Conservation (phyloP, 441 rosid species). For the Cnidoscolus chayamansa region DNA sequence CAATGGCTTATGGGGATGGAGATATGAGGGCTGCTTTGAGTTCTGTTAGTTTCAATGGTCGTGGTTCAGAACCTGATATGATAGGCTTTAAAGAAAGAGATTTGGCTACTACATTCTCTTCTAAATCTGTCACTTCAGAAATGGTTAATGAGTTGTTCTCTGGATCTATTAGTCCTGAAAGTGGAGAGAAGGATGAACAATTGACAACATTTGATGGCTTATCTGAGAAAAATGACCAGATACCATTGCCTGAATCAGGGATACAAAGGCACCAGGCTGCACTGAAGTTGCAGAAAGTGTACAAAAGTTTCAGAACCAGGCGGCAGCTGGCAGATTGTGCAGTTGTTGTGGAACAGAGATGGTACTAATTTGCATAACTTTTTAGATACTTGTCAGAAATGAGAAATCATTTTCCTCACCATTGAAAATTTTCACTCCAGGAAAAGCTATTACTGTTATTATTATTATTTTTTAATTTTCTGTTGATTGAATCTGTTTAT, state of each 20-base stretch:
- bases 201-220: conserved; percentile 13
- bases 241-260: neutral
- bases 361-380: conserved; percentile 34
- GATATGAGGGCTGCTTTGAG: conserved; percentile 35
- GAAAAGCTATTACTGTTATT: neutral
- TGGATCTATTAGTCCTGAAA: conserved; percentile 22
- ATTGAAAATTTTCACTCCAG: neutral
- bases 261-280: conserved; percentile 54
- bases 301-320: conserved; percentile 85
- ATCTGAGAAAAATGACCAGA: conserved; percentile 26
- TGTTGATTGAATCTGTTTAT: neutral
- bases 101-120: conserved; percentile 45
- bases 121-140: conserved; percentile 30
- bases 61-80: conserved; percentile 35
- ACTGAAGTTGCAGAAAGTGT: conserved; percentile 76
- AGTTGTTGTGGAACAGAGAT: conserved; percentile 87
- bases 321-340: conserved; percentile 95
- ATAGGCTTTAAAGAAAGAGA: conserved; percentile 53
- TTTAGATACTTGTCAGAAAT: neutral
- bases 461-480: neutral
- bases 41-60: conserved; percentile 48
- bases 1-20: conserved; percentile 41
- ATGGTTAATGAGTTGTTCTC: conserved; percentile 25
- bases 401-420: neutral
- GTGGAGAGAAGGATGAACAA: conserved; percentile 20